Evolutionary conservation across 805 yeast genomes (phyloP).

Genomic region (Blastobotrys attinorum): DNA sequence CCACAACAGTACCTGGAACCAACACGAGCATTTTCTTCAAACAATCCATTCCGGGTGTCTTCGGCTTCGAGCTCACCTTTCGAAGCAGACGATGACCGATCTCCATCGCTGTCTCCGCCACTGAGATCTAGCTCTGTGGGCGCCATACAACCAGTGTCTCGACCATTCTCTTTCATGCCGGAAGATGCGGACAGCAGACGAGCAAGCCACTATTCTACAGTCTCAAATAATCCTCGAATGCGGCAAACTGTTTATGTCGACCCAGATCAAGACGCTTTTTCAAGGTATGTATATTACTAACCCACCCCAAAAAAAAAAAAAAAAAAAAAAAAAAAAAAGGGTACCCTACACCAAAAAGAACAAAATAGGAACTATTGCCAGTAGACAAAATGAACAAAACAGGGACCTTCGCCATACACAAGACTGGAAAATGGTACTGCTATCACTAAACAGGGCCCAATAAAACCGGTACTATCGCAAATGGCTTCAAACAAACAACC

Average conservation of each 20-base stretch:
- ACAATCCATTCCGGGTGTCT: constrained; percentile 20
- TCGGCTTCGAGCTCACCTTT: constrained; percentile 19
- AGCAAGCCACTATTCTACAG: not conserved
- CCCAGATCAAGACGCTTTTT: not conserved
- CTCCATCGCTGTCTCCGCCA: not conserved
- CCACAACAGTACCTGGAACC: too few species aligned
- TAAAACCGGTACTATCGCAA: too few species aligned
- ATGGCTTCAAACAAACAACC: too few species aligned
- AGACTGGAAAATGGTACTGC: too few species aligned
- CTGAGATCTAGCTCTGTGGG: not conserved
- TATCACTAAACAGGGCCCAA: too few species aligned
- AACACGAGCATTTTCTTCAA: constrained; percentile 16
- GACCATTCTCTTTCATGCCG: constrained; percentile 1
- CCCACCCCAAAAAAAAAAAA: not conserved
- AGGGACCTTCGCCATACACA: too few species aligned
- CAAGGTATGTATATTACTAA: not conserved
- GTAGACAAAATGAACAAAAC: not conserved
- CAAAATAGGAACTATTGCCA: too few species aligned
- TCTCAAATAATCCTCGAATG: not conserved
- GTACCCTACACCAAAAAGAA: too few species aligned
- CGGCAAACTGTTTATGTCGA: not conserved
- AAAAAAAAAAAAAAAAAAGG: not conserved
- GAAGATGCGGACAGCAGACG: not conserved
- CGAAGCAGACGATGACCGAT: constrained; percentile 12
- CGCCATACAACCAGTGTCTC: not conserved